These are phyloP conservation scores for Neurospora sp. DNA, from an alignment of 495 filamentous ascomycete species.

Conservation along the genomic window DNA sequence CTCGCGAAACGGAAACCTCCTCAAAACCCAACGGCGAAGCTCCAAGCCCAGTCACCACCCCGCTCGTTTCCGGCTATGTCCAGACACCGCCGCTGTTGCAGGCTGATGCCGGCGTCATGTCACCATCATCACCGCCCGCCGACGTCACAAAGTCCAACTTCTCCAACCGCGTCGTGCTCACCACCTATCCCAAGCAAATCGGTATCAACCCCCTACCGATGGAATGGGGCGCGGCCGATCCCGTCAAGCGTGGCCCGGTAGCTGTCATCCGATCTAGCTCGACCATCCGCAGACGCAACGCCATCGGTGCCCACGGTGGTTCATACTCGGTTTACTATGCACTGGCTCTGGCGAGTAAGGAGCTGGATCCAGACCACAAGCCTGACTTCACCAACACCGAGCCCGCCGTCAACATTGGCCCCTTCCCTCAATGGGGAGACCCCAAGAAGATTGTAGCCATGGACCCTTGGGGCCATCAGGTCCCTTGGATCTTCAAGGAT, in stretches of 20 bases:
- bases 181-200: conserved; percentile 88
- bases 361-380: conserved; percentile 70
- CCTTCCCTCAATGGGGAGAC: conserved; percentile 82
- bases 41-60: conserved; percentile 8
- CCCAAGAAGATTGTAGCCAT: conserved; percentile 94
- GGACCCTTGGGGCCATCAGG: conserved; percentile 88
- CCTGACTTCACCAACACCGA: conserved; percentile 94
- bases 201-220: conserved; percentile 85
- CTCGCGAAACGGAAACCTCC: background rate
- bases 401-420: conserved; percentile 78
- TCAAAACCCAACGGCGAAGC: background rate
- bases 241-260: conserved; percentile 71
- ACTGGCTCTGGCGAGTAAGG: conserved; percentile 81
- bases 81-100: conserved; percentile 17
- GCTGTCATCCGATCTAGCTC: conserved; percentile 69
- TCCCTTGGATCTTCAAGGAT: conserved; percentile 69
- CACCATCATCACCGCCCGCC: conserved; percentile 12
- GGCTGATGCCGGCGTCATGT: conserved; percentile 22
- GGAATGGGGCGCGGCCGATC: conserved; percentile 77
- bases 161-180: conserved; percentile 40
- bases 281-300: conserved; percentile 80
- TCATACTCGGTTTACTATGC: conserved; percentile 98
- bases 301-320: conserved; percentile 75
- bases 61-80: conserved; percentile 12
- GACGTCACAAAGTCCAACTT: conserved; percentile 16